These are phyloP conservation scores for Diphasiastrum complanatum DNA, from an alignment of 83 land plant genomes.

Conservation along the genomic window DNA sequence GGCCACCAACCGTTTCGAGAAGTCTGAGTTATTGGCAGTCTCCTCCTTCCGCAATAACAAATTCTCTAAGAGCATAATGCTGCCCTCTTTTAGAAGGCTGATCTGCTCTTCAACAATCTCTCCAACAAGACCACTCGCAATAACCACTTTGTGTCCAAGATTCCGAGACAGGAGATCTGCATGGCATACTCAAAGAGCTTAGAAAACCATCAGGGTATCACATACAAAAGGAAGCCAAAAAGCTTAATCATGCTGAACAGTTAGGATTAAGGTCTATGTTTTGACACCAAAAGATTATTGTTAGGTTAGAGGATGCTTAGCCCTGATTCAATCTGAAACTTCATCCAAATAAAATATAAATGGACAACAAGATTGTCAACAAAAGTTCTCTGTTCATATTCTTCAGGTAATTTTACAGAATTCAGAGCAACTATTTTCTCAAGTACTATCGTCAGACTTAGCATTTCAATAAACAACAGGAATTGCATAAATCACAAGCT, in stretches of 20 bases:
- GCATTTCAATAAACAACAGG: too few relatives aligned
- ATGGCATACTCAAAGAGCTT: constrained; percentile 8
- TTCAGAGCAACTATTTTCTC: too few relatives aligned
- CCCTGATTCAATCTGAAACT: too few relatives aligned
- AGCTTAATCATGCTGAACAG: not conserved
- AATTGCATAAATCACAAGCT: too few relatives aligned
- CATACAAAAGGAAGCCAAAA: not conserved
- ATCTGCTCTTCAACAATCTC: constrained; percentile 8
- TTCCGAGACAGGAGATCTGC: constrained; percentile 55
- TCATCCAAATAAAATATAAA: too few relatives aligned
- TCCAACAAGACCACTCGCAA: constrained; percentile 23
- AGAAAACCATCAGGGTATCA: constrained; percentile 2
- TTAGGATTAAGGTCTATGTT: too few relatives aligned
- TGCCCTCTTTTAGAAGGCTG: constrained; percentile 22
- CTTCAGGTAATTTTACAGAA: too few relatives aligned
- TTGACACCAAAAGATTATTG: too few relatives aligned
- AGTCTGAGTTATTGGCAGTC: constrained; percentile 46
- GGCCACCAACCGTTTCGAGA: constrained; percentile 41
- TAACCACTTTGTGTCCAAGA: constrained; percentile 38
- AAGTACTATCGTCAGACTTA: too few relatives aligned
- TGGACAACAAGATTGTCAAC: too few relatives aligned
- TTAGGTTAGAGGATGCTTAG: too few relatives aligned
- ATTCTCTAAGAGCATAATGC: constrained; percentile 53
- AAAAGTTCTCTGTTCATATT: too few relatives aligned
- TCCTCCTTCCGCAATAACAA: constrained; percentile 47